These are phyloP conservation scores for Rhododendron ovatum DNA, from an alignment of 148 eudicot genomes.

Conservation along the genomic window DNA sequence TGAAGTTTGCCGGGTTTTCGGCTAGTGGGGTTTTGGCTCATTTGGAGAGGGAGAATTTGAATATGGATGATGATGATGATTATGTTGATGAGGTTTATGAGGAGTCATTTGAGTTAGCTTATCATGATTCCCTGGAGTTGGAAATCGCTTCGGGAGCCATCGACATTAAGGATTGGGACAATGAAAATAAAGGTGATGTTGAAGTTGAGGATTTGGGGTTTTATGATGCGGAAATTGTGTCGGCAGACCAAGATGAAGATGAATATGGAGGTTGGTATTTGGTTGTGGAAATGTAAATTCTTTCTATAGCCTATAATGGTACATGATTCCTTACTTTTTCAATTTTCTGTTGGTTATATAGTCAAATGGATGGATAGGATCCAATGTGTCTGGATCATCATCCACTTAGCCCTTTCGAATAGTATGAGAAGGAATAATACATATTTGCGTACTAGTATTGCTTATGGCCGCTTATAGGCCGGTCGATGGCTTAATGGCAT, in stretches of 20 bases:
- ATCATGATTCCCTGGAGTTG: neutral
- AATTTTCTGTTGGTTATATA: neutral
- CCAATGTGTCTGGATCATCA: neutral
- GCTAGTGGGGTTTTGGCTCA: constrained; percentile 25
- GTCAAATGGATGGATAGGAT: neutral
- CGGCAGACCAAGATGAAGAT: constrained; percentile 28
- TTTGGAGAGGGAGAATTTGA: constrained; percentile 10
- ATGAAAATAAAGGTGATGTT: constrained; percentile 11
- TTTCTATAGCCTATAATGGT: neutral
- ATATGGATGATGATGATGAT: neutral
- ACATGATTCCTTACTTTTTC: neutral
- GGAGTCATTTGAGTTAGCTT: neutral
- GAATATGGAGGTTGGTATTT: constrained; percentile 24
- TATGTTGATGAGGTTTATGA: constrained; percentile 6
- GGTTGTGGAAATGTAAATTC: constrained; percentile 32
- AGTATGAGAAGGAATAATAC: neutral
- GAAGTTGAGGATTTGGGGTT: constrained; percentile 34
- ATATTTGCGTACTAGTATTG: neutral
- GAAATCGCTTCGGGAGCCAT: constrained; percentile 3
- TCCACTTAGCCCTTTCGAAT: neutral
- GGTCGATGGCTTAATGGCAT: neutral
- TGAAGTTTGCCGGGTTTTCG: neutral
- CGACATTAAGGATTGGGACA: neutral
- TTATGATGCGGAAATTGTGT: constrained; percentile 34
- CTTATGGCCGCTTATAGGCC: neutral